Conservation (phyloP, 2,329 filamentous ascomycete genomes). For the Fonsecaea pedrosoi region DNA sequence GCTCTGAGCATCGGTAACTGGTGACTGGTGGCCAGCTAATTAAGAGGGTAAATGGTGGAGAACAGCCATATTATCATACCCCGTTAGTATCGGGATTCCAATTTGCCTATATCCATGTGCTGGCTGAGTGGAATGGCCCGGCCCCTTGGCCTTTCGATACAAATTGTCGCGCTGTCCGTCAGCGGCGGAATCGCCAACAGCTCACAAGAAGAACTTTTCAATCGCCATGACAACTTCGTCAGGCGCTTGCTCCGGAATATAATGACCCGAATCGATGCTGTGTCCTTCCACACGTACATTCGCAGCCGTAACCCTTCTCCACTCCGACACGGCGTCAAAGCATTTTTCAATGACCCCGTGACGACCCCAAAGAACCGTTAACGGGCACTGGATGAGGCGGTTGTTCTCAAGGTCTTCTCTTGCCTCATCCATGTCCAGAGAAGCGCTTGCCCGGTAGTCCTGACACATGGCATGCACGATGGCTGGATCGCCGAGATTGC, state of each 20-base stretch:
- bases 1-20: too few relatives aligned
- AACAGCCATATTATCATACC: too few relatives aligned
- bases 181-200: neutral
- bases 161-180: neutral
- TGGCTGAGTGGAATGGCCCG: neutral
- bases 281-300: neutral
- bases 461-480: slow-evolving; percentile 16
- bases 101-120: neutral
- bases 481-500: slow-evolving; percentile 1
- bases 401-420: slow-evolving; percentile 2
- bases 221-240: slow-evolving; percentile 3
- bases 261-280: slow-evolving; percentile 10
- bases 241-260: slow-evolving; percentile 4
- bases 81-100: neutral
- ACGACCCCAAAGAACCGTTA: slow-evolving; percentile 10
- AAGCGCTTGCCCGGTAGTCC: slow-evolving; percentile 8
- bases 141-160: neutral
- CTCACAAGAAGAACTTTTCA: slow-evolving; percentile 7
- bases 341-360: slow-evolving; percentile 12
- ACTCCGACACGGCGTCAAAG: slow-evolving; percentile 11
- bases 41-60: too few relatives aligned
- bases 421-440: slow-evolving; percentile 9
- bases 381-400: slow-evolving; percentile 5
- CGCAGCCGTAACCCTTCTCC: neutral
- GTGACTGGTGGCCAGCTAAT: too few relatives aligned